A percentile compares a stretch with the other conserved stretches of the same genome.
These are phyloP conservation scores for Alternaria consortialis DNA, from an alignment of 2,329 filamentous ascomycete species.

Conservation along the genomic window DNA sequence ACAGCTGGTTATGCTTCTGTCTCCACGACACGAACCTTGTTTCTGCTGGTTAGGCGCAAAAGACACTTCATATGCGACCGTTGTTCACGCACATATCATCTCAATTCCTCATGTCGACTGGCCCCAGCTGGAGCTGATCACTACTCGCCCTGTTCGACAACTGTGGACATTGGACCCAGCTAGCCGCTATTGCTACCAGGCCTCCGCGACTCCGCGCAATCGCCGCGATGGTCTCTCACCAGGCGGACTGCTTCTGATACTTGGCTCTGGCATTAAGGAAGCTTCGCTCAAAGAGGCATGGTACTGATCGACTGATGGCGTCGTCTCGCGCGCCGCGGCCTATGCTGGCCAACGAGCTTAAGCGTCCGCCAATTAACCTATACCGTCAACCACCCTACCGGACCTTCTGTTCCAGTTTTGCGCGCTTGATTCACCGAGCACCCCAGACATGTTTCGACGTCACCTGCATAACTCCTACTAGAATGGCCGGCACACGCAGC, in stretches of 20 bases:
- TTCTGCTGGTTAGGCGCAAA: slow-evolving; percentile 16
- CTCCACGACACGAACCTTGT: slow-evolving; percentile 21
- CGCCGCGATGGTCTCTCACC: slow-evolving; percentile 21
- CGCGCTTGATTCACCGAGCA: slow-evolving; percentile 10
- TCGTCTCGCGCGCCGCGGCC: slow-evolving; percentile 16
- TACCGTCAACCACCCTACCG: slow-evolving; percentile 34
- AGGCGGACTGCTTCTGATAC: slow-evolving; percentile 22
- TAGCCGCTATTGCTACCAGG: slow-evolving; percentile 7
- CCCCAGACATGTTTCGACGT: slow-evolving; percentile 12
- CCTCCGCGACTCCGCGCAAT: slow-evolving; percentile 3
- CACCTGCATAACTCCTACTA: slow-evolving; percentile 6
- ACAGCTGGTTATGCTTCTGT: slow-evolving; percentile 20
- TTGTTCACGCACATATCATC: slow-evolving; percentile 4
- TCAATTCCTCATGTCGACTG: not conserved
- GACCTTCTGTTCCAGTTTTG: slow-evolving; percentile 21
- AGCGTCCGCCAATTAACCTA: slow-evolving; percentile 28
- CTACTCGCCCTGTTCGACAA: slow-evolving; percentile 6
- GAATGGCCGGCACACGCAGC: slow-evolving; percentile 12
- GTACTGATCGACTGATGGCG: slow-evolving; percentile 34
- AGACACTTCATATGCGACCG: slow-evolving; percentile 10
- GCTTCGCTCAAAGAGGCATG: slow-evolving; percentile 20
- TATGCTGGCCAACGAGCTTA: slow-evolving; percentile 33
- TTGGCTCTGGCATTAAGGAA: slow-evolving; percentile 26
- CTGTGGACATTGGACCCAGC: not conserved
- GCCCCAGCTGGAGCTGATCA: slow-evolving; percentile 3